Evolutionary conservation across 768 basidiomycete genomes (phyloP).

Genomic region (Pleurotus giganteus): DNA sequence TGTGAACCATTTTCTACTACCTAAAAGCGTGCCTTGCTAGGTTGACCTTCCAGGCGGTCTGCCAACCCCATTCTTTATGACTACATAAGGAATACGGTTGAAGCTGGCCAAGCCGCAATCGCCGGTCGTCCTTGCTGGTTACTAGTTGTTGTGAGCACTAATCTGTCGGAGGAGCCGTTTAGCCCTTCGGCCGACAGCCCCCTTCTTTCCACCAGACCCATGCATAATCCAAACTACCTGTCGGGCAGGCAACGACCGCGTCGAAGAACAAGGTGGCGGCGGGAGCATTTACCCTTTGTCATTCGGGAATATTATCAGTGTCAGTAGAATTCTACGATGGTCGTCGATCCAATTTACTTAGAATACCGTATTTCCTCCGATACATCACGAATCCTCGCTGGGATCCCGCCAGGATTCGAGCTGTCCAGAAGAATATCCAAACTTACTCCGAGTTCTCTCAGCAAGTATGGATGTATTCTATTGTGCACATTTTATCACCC

Average conservation of each 20-base stretch:
- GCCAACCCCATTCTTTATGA: background rate
- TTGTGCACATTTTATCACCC: background rate
- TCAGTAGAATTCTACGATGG: background rate
- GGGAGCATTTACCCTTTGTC: background rate
- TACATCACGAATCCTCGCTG: background rate
- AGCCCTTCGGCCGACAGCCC: background rate
- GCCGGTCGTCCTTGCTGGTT: too few relatives aligned
- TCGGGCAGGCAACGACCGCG: background rate
- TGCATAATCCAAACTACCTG: background rate
- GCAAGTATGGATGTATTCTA: background rate
- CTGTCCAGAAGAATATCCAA: background rate
- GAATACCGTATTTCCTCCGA: slow-evolving; percentile 5
- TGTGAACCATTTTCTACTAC: background rate
- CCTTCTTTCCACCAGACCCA: background rate
- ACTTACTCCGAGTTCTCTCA: slow-evolving; percentile 7
- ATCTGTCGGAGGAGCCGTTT: too few relatives aligned
- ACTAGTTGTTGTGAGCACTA: too few relatives aligned
- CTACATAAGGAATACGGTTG: too few relatives aligned
- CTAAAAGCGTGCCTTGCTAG: background rate
- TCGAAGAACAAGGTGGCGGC: slow-evolving; percentile 1
- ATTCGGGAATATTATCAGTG: background rate
- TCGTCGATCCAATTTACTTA: slow-evolving; percentile 4
- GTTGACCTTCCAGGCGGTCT: background rate
- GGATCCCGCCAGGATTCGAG: background rate
- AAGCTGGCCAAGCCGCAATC: too few relatives aligned